phyloP scores from a whole-genome alignment of 805 yeast species.

The Cyberlindnera japonica region DNA sequence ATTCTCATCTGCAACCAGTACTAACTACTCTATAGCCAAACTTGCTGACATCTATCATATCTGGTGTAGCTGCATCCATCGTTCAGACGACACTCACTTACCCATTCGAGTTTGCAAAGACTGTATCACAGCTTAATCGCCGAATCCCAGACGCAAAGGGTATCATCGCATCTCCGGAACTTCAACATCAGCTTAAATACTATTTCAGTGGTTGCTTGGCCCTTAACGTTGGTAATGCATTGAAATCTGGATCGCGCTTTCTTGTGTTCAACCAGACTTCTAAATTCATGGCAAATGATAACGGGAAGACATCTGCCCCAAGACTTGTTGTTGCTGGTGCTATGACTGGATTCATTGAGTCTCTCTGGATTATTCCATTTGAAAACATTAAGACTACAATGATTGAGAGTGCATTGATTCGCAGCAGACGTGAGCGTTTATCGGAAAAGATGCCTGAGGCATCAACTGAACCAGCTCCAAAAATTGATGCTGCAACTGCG shows the following conservation, averaged over 20 bases:
- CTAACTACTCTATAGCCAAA: slow-evolving; percentile 30
- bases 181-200: slow-evolving; percentile 32
- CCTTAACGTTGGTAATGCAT: slow-evolving; percentile 65
- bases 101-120: slow-evolving; percentile 70
- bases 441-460: slow-evolving; percentile 26
- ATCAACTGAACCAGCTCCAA: background rate
- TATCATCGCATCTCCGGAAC: slow-evolving; percentile 17
- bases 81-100: slow-evolving; percentile 61
- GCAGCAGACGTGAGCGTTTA: slow-evolving; percentile 23
- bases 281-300: slow-evolving; percentile 56
- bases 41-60: slow-evolving; percentile 52
- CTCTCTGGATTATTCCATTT: slow-evolving; percentile 83
- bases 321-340: slow-evolving; percentile 79
- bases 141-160: slow-evolving; percentile 33
- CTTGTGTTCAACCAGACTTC: slow-evolving; percentile 72
- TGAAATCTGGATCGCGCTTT: slow-evolving; percentile 73
- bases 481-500: slow-evolving; percentile 1
- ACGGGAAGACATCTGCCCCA: slow-evolving; percentile 69
- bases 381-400: slow-evolving; percentile 79
- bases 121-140: slow-evolving; percentile 58
- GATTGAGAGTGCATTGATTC: slow-evolving; percentile 61
- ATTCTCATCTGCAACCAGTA: too few relatives aligned
- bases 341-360: slow-evolving; percentile 79
- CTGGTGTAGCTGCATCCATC: slow-evolving; percentile 61
- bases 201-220: slow-evolving; percentile 67